Evolutionary conservation across 179 eudicot species (phyloP).

Genomic region (Gypsophila paniculata): DNA sequence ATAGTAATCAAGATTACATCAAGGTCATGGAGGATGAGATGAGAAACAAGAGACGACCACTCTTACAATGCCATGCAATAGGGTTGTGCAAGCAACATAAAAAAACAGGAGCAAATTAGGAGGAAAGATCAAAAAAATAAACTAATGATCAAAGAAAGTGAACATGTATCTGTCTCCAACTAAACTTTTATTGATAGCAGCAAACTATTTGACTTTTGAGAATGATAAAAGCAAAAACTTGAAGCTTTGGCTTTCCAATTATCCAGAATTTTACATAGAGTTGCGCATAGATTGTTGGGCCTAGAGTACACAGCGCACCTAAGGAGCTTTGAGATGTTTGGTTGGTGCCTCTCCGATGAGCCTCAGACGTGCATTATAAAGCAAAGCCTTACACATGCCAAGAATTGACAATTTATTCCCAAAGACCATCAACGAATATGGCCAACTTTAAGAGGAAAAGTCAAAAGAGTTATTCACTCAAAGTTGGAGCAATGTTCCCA

Average conservation of each 20-base stretch:
- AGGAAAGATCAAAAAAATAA: background rate
- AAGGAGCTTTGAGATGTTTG: background rate
- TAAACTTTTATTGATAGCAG: background rate
- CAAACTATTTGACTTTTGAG: background rate
- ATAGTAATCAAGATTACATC: background rate
- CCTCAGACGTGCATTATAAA: background rate
- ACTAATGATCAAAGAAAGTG: background rate
- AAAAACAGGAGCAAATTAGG: background rate
- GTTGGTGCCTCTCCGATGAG: background rate
- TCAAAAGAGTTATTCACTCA: background rate
- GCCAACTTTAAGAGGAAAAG: background rate
- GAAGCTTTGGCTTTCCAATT: too few relatives aligned
- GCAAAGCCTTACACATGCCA: background rate
- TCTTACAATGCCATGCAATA: background rate
- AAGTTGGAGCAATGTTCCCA: too few relatives aligned
- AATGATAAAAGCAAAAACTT: too few relatives aligned
- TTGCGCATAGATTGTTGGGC: background rate
- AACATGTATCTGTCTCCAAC: background rate
- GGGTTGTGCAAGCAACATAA: background rate
- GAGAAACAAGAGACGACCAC: background rate
- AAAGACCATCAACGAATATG: background rate
- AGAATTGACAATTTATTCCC: too few relatives aligned
- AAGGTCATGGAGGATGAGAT: background rate
- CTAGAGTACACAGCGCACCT: background rate
- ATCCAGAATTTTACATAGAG: background rate